A percentile compares a stretch with the other conserved stretches of the same genome.
These are phyloP conservation scores for Penicillium oxalicum DNA, from an alignment of 2,329 filamentous ascomycete genomes.

Conservation along the genomic window DNA sequence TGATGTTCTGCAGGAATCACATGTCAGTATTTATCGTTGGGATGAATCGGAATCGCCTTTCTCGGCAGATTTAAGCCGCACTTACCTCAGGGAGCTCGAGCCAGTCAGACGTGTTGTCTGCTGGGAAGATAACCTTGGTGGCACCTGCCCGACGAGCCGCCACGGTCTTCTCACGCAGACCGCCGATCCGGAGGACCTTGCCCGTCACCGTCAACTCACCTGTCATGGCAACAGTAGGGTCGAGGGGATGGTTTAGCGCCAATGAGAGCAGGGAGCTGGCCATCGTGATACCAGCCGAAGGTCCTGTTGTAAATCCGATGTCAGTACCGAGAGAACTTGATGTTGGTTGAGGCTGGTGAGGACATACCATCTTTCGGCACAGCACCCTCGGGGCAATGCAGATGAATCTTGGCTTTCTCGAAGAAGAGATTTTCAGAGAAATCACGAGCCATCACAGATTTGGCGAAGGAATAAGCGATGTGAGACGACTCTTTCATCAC, in stretches of 20 bases:
- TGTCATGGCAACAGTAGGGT: conserved; percentile 93
- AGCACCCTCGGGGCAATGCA: conserved; percentile 94
- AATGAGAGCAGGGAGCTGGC: conserved; percentile 85
- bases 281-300: conserved; percentile 95
- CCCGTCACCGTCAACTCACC: conserved; percentile 95
- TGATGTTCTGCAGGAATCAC: conserved; percentile 72
- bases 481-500: conserved; percentile 98
- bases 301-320: conserved; percentile 40
- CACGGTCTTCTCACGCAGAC: conserved; percentile 92
- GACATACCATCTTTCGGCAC: conserved; percentile 77
- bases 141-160: conserved; percentile 88
- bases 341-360: neutral
- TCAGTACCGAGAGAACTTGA: neutral
- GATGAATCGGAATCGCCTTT: neutral
- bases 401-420: conserved; percentile 86
- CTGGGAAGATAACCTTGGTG: conserved; percentile 88
- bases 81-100: conserved; percentile 90
- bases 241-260: conserved; percentile 69
- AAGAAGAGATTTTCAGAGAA: conserved; percentile 94
- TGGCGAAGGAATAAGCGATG: conserved; percentile 94
- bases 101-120: conserved; percentile 96
- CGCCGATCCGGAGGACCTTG: conserved; percentile 91
- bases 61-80: conserved; percentile 37
- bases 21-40: conserved; percentile 16
- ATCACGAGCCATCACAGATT: conserved; percentile 74